Evolutionary conservation across 2,329 filamentous ascomycete species (phyloP), one percentile per base, ranked within the genome.

Genomic region (Pseudogymnoascus sp.): DNA sequence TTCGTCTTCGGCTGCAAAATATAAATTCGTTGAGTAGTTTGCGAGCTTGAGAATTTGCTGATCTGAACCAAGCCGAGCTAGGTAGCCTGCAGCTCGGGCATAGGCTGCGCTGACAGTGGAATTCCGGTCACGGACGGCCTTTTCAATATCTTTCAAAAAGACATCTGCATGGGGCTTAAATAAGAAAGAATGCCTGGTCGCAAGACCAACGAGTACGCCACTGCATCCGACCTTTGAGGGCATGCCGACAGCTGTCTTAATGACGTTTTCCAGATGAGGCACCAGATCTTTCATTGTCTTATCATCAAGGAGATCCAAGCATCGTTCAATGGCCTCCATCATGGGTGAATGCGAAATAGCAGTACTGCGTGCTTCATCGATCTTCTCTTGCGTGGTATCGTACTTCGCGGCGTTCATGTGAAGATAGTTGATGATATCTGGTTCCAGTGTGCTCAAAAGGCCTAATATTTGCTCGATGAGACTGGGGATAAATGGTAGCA

Each of bases 221-320:
- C 89, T 90, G 71, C 92, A 96, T 38, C 92, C 95, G 59, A 97
- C 89, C 78, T 97, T 97, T 0, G 92, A 96, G 1, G 93, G 93
- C 76, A 97, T 87, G 1, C 93, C 93, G 38, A 99, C 87, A 1
- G 93, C 90, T 26, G 83, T 87, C 73, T 93, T 95, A 76, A 97
- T 91, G 0, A 89, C 87, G 31, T 83, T 82, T 73, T 95, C 88
- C 0, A 99, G 81, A 50, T 80, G 84, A 1, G 87, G 86, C 36
- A 87, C 86, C 9, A 97, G 80, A 19, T 86, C 81, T 53, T 82
- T 82, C 85, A 97, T 93, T n/a, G 89, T 87, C 4, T 80, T 78
- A 6, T 86, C 87, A 71, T 97, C 91, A 1, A 96, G 81, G 62
- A 90, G 86, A 65, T 96, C 91, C 33, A 99, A 83, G 71, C 90